These are phyloP conservation scores for Cudoniella acicularis DNA, from an alignment of 495 filamentous ascomycete genomes.

Conservation along the genomic window DNA sequence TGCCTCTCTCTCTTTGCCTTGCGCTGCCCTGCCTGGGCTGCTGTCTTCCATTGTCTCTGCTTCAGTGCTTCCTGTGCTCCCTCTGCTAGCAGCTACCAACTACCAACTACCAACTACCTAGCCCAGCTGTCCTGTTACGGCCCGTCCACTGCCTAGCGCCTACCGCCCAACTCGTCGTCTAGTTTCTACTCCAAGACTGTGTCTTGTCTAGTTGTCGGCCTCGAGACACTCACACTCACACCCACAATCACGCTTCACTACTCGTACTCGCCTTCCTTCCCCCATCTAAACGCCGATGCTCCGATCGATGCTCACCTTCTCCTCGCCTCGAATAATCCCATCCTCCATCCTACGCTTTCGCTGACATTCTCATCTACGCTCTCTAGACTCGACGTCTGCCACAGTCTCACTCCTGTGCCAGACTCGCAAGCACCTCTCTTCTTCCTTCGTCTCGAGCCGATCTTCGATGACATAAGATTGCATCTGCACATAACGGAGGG, in stretches of 20 bases:
- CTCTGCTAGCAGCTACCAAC: not conserved
- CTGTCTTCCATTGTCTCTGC: not conserved
- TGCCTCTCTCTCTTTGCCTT: no score
- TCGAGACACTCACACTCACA: no score
- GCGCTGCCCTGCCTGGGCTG: not conserved
- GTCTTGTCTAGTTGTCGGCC: no score
- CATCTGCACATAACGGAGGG: conserved; percentile 1
- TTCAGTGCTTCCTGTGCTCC: not conserved
- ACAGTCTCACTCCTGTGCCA: conserved; percentile 1
- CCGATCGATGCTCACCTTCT: not conserved
- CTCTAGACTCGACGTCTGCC: not conserved
- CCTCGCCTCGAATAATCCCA: not conserved
- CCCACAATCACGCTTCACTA: no score
- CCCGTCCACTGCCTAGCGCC: not conserved
- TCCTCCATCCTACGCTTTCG: not conserved
- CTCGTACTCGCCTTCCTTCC: no score
- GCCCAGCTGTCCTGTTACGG: no score
- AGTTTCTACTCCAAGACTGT: no score
- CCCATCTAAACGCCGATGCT: not conserved
- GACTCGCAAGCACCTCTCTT: not conserved
- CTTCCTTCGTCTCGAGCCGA: not conserved
- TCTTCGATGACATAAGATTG: conserved; percentile 17
- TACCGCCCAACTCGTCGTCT: not conserved
- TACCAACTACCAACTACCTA: no score
- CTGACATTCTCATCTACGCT: not conserved